Percentiles rank a stretch among this genome's conserved stretches.
Conservation (phyloP, 2,329 filamentous ascomycete species). For the Neopestalotiopsis clavispora region DNA sequence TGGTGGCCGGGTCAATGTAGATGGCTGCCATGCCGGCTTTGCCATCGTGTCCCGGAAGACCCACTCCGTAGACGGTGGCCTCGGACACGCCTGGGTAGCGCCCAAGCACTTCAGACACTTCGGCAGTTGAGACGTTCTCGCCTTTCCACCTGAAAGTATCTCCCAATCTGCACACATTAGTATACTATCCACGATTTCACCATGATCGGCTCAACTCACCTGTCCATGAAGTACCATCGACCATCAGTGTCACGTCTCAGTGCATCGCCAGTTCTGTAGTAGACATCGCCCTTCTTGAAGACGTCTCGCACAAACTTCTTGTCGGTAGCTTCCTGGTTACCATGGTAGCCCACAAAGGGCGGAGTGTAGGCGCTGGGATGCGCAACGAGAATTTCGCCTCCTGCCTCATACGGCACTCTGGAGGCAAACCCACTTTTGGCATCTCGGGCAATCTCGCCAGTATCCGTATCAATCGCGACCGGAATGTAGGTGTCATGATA, state of each 20-base stretch:
- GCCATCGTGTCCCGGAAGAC: slow-evolving; percentile 69
- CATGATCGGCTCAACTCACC: slow-evolving; percentile 38
- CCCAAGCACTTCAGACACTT: slow-evolving; percentile 69
- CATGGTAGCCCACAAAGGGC: slow-evolving; percentile 71
- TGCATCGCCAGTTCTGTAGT: slow-evolving; percentile 72
- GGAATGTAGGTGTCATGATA: slow-evolving; percentile 64
- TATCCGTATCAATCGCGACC: slow-evolving; percentile 71
- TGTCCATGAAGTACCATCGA: slow-evolving; percentile 72
- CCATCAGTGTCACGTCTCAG: slow-evolving; percentile 66
- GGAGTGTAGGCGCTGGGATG: slow-evolving; percentile 56
- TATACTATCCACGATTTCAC: background rate
- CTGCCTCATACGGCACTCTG: slow-evolving; percentile 66
- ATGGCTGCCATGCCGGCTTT: slow-evolving; percentile 69
- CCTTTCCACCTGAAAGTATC: slow-evolving; percentile 80
- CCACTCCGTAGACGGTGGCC: slow-evolving; percentile 74
- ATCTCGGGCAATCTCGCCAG: slow-evolving; percentile 69
- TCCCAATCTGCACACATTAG: slow-evolving; percentile 52
- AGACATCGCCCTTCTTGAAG: slow-evolving; percentile 70
- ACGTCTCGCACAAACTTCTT: slow-evolving; percentile 71
- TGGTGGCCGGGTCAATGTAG: slow-evolving; percentile 55
- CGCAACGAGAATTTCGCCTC: slow-evolving; percentile 76
- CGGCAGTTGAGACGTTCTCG: slow-evolving; percentile 70
- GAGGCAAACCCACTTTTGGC: slow-evolving; percentile 70
- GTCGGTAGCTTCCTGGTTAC: slow-evolving; percentile 67
- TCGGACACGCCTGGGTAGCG: slow-evolving; percentile 63